Percentiles rank a stretch among this genome's conserved stretches.
These are phyloP conservation scores for Chaetoscypha palmicola DNA, from an alignment of 2,329 filamentous ascomycete species.

Conservation along the genomic window DNA sequence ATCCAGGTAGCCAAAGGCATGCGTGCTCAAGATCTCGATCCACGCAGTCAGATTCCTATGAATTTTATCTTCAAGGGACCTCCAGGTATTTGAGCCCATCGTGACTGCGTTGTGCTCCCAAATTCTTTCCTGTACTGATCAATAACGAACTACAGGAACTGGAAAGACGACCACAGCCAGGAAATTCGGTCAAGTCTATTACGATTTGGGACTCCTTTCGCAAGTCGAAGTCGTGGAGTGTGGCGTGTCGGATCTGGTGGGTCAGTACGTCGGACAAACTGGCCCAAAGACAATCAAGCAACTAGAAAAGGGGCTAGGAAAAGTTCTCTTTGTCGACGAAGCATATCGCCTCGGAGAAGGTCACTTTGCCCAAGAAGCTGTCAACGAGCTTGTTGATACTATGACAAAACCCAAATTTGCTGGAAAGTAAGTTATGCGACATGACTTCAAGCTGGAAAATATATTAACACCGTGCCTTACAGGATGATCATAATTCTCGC, in stretches of 20 bases:
- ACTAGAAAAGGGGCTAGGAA: slow-evolving; percentile 44
- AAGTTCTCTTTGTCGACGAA: slow-evolving; percentile 50
- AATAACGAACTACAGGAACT: no score
- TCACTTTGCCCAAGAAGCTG: slow-evolving; percentile 50
- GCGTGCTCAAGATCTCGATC: slow-evolving; percentile 39
- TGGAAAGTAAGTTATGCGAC: no score
- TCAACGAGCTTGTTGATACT: slow-evolving; percentile 60
- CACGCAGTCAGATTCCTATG: slow-evolving; percentile 43
- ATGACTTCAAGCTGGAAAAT: no score
- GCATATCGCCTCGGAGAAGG: slow-evolving; percentile 45
- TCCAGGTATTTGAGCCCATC: no score
- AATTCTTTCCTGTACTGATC: no score
- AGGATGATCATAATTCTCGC: slow-evolving; percentile 47
- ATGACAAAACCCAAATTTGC: slow-evolving; percentile 39
- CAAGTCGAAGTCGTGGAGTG: slow-evolving; percentile 53
- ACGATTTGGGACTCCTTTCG: slow-evolving; percentile 62
- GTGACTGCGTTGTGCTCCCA: no score
- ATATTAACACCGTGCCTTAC: no score
- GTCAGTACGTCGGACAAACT: slow-evolving; percentile 60
- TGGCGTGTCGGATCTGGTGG: slow-evolving; percentile 61
- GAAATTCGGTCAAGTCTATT: slow-evolving; percentile 69
- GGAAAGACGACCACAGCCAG: slow-evolving; percentile 65
- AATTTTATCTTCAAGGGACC: slow-evolving; percentile 51
- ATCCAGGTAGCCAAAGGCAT: slow-evolving; percentile 38
- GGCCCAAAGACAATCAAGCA: slow-evolving; percentile 2